Evolutionary conservation across 106 monocot species (phyloP), one percentile per base, ranked within the genome.

Genomic region (Chionographis japonica): DNA sequence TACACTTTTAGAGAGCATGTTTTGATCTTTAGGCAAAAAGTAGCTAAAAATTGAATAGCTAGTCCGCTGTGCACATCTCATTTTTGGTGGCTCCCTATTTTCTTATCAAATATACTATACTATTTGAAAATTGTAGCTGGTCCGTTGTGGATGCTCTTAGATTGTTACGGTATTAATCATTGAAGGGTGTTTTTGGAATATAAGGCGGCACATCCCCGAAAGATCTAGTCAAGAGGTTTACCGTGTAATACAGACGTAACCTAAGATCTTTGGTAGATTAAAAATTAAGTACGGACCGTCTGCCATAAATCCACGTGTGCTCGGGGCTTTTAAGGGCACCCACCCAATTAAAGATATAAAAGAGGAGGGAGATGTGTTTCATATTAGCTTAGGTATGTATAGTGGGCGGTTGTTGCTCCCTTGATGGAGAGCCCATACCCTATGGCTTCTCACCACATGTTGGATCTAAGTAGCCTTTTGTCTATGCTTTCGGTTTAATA

Each of bases 381-480:
- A 27, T 27, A 27, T 27, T 27, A 27, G 27, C 27, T 27, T 27
- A 27, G 27, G 1, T 27, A 27, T 27, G 59, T n/a, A 10, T 6
- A 41, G 54, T 36, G 35, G 68, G 38, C 40, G 56, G 40, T 56
- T 56, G 55, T 17, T 57, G 68, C 39, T 57, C 68, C 42, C 56
- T 56, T 55, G 68, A 68, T 56, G 3, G 36, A 64, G 49, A 39
- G 46, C 19, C 3, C 40, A 18, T 14, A 54, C 14, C 54, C 67
- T 38, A 54, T 67, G 54, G 54, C 37, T 16, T 54, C 54, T 37
- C 67, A 54, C 37, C 67, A 67, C 54, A 12, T 62, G 62, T 14
- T 40, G 2, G 2, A 6, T 41, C 7, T 40, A 3, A 27, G 27
- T 27, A 27, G 27, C 27, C 27, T 27, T 27, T 27, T 27, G 1